These are phyloP conservation scores for Bacidia gigantensis DNA, from an alignment of 495 filamentous ascomycete species.

Conservation along the genomic window DNA sequence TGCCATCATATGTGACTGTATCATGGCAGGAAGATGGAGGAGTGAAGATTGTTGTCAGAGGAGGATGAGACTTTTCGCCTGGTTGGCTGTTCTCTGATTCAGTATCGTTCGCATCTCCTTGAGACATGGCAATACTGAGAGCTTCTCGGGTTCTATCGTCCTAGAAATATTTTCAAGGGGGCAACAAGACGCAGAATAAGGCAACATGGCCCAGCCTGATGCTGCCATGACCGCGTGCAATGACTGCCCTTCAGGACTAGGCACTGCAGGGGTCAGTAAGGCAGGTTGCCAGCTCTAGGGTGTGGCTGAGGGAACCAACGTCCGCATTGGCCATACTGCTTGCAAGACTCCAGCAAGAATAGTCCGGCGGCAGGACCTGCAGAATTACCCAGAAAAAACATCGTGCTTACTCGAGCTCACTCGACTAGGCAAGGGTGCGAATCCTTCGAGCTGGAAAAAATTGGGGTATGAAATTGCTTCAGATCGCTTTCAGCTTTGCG, in stretches of 20 bases:
- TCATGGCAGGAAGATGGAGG: constrained; percentile 7
- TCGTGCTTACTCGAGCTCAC: no score
- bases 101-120: neutral
- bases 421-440: neutral
- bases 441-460: neutral
- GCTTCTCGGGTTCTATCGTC: no score
- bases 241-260: no score
- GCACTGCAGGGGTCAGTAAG: no score
- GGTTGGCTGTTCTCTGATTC: neutral
- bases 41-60: constrained; percentile 13
- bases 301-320: neutral
- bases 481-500: no score
- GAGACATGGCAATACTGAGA: no score
- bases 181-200: no score
- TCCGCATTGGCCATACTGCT: neutral
- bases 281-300: no score
- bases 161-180: no score
- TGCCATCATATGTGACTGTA: constrained; percentile 12
- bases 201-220: no score
- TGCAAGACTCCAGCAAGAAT: neutral
- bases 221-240: no score
- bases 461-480: no score
- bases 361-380: neutral
- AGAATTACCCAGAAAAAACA: neutral
- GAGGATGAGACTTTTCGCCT: neutral